Percentiles rank a stretch among this genome's conserved stretches.
Conservation (phyloP, 1,139 yeast species). For the Saccharomycopsis crataegensis region DNA sequence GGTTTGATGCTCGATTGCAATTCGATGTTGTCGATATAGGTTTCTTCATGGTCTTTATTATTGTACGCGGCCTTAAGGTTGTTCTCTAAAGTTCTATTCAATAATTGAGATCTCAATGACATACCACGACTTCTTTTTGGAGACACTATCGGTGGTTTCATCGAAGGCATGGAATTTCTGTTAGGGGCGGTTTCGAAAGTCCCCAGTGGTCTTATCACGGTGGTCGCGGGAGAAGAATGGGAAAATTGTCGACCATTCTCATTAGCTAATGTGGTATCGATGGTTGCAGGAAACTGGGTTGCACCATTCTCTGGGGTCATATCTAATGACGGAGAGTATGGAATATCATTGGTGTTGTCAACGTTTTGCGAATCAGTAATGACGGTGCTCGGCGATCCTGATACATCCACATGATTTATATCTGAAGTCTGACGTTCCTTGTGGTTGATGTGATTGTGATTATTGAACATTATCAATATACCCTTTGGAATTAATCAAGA, state of each 20-base stretch:
- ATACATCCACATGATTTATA: too few relatives aligned
- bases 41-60: slow-evolving; percentile 1
- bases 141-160: slow-evolving; percentile 13
- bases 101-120: slow-evolving; percentile 16
- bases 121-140: slow-evolving; percentile 19
- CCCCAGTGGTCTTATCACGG: background rate
- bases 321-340: too few relatives aligned
- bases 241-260: too few relatives aligned
- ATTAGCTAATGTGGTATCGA: background rate
- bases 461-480: too few relatives aligned
- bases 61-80: slow-evolving; percentile 15
- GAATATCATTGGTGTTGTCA: too few relatives aligned
- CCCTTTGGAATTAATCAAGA: too few relatives aligned
- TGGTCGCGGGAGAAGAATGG: slow-evolving; percentile 4
- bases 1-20: slow-evolving; percentile 1
- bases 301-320: too few relatives aligned
- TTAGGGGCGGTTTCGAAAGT: background rate
- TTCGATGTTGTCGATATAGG: slow-evolving; percentile 16
- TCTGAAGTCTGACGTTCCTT: too few relatives aligned
- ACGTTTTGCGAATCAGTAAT: too few relatives aligned
- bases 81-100: slow-evolving; percentile 16
- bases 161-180: background rate
- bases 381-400: too few relatives aligned
- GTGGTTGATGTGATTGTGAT: too few relatives aligned
- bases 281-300: background rate